Evolutionary conservation across 495 filamentous ascomycete species (phyloP).

Genomic region (Entonaema liquescens): DNA sequence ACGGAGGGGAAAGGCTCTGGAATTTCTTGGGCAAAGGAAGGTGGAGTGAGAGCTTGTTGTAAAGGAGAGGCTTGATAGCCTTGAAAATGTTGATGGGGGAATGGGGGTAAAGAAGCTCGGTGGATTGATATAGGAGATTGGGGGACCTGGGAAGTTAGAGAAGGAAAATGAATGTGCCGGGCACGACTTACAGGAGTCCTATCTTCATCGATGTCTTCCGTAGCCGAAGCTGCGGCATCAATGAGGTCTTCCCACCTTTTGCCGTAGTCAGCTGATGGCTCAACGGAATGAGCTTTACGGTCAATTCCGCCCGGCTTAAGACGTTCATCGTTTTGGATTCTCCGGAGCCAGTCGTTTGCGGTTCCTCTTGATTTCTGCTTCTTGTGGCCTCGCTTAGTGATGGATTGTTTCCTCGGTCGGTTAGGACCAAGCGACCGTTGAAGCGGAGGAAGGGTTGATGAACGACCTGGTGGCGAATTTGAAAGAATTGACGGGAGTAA

Average conservation of each 20-base stretch:
- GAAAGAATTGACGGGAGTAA: conserved; percentile 83
- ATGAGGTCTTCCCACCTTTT: conserved; percentile 96
- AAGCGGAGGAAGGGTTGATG: conserved; percentile 83
- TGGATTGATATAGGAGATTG: conserved; percentile 73
- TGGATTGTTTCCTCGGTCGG: conserved; percentile 83
- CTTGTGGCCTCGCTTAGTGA: conserved; percentile 81
- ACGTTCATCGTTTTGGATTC: conserved; percentile 59
- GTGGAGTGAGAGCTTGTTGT: conserved; percentile 85
- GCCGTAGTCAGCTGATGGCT: conserved; percentile 79
- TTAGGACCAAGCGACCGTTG: conserved; percentile 68
- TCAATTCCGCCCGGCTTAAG: conserved; percentile 76
- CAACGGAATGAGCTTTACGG: conserved; percentile 83
- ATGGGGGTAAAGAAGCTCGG: conserved; percentile 81
- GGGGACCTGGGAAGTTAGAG: conserved; percentile 65
- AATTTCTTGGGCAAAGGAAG: conserved; percentile 70
- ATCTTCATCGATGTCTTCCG: conserved; percentile 88
- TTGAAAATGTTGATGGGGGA: conserved; percentile 67
- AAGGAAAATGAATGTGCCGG: conserved; percentile 46
- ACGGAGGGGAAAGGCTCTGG: conserved; percentile 85
- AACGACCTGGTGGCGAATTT: conserved; percentile 84
- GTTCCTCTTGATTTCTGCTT: conserved; percentile 74
- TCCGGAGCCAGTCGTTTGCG: conserved; percentile 57
- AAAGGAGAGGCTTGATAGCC: conserved; percentile 87
- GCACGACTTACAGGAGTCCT: conserved; percentile 74
- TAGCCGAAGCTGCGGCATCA: conserved; percentile 88